Percentiles rank a stretch among this genome's conserved stretches.
These are phyloP conservation scores for Mucor plumbeus DNA, from an alignment of 371 early-diverging fungal genomes.

Conservation along the genomic window DNA sequence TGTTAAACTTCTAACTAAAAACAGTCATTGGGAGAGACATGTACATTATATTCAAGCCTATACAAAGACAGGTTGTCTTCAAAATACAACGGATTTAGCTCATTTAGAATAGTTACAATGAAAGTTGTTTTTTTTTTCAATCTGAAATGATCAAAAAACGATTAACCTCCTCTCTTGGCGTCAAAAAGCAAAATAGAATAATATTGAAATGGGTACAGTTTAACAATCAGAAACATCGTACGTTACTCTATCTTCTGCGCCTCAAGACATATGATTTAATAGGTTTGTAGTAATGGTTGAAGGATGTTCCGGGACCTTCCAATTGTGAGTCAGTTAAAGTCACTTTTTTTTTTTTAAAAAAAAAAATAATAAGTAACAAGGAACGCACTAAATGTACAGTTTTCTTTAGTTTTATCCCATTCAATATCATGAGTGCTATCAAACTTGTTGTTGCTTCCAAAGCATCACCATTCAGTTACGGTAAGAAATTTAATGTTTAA, in stretches of 20 bases:
- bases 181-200: too few species aligned
- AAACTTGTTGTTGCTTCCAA: slow-evolving; percentile 49
- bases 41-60: too few species aligned
- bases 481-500: slow-evolving; percentile 15
- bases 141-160: too few species aligned
- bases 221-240: not conserved
- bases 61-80: too few species aligned
- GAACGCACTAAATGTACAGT: not conserved
- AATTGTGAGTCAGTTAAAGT: slow-evolving; percentile 3
- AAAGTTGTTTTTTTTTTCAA: too few species aligned
- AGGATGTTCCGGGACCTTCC: not conserved
- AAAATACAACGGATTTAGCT: too few species aligned
- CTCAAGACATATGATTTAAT: not conserved
- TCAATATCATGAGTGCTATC: slow-evolving; percentile 27
- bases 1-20: too few species aligned
- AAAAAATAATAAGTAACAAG: too few species aligned
- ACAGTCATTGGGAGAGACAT: too few species aligned
- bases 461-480: slow-evolving; percentile 46
- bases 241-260: not conserved
- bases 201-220: too few species aligned
- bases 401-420: slow-evolving; percentile 10
- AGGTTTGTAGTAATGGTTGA: not conserved
- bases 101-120: too few species aligned
- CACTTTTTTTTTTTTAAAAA: slow-evolving; percentile 3
- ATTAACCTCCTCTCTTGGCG: too few species aligned